phyloP scores from a whole-genome alignment of 257 asterid genomes.

The Solanum pennellii region DNA sequence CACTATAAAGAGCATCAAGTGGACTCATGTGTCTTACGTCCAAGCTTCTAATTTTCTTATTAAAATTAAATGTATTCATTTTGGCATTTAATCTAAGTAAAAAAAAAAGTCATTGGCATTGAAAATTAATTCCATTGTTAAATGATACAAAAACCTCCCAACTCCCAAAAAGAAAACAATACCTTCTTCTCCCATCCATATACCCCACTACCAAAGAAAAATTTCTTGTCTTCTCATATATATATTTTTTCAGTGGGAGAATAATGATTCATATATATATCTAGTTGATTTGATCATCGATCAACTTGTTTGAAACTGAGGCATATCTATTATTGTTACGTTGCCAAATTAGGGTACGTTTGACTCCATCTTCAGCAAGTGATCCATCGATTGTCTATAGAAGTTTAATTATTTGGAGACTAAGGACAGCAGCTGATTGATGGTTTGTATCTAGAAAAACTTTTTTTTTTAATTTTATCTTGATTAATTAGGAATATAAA shows the following conservation, averaged over 20 bases:
- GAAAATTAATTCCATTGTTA: conserved; percentile 37
- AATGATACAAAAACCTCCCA: conserved; percentile 19
- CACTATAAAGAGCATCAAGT: conserved; percentile 38
- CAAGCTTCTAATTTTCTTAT: conserved; percentile 8
- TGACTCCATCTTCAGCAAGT: background rate
- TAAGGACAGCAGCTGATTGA: background rate
- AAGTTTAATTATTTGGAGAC: background rate
- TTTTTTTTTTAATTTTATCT: too few species aligned
- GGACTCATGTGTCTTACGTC: conserved; percentile 27
- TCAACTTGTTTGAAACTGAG: background rate
- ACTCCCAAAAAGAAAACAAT: conserved; percentile 7
- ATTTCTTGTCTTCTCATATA: background rate
- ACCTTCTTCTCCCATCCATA: background rate
- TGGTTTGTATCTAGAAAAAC: background rate
- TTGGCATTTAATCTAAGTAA: background rate
- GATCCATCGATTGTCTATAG: background rate
- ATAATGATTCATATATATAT: background rate
- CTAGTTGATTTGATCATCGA: background rate
- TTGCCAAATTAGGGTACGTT: background rate
- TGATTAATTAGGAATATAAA: background rate
- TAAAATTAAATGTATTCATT: background rate
- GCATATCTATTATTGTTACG: background rate
- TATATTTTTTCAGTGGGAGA: background rate
- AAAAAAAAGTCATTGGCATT: conserved; percentile 5
- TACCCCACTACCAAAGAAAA: background rate